Evolutionary conservation across 1,284 basidiomycete species (phyloP).

Genomic region (Apiotrichum siamense): DNA sequence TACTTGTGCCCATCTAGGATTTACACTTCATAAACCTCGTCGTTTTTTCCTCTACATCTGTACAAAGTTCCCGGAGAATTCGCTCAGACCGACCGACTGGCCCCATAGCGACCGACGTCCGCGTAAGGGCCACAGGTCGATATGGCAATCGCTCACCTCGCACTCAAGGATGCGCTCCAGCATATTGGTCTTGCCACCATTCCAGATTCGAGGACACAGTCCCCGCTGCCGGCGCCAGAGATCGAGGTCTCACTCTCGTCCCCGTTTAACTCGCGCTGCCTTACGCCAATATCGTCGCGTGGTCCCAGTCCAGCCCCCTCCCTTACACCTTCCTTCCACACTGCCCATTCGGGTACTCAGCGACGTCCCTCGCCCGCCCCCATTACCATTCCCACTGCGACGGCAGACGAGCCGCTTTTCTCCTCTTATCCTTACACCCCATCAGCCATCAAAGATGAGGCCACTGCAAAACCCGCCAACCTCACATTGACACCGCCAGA

Average conservation of each 20-base stretch:
- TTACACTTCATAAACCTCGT: too few species aligned
- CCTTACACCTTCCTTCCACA: neutral
- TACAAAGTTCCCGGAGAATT: too few species aligned
- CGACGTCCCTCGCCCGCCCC: slow-evolving; percentile 19
- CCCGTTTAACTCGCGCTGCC: slow-evolving; percentile 3
- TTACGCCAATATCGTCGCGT: slow-evolving; percentile 7
- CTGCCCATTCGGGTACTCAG: neutral
- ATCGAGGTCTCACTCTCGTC: slow-evolving; percentile 4
- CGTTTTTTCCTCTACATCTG: too few species aligned
- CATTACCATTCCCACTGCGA: slow-evolving; percentile 26
- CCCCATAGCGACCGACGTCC: too few species aligned
- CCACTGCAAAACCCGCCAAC: neutral
- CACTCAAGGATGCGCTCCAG: slow-evolving; percentile 1
- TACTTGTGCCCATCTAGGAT: too few species aligned
- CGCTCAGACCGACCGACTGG: too few species aligned
- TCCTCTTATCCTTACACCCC: slow-evolving; percentile 27
- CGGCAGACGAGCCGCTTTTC: slow-evolving; percentile 34
- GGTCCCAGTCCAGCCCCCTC: slow-evolving; percentile 5
- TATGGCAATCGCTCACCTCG: slow-evolving; percentile 9
- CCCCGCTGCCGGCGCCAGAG: slow-evolving; percentile 12
- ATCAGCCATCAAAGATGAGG: neutral
- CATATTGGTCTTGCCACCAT: slow-evolving; percentile 17
- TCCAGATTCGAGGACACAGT: slow-evolving; percentile 23
- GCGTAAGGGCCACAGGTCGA: slow-evolving; percentile 3
- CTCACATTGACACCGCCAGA: neutral